phyloP scores from a whole-genome alignment of 129 eudicot genomes.

The Helichrysum umbraculigerum region DNA sequence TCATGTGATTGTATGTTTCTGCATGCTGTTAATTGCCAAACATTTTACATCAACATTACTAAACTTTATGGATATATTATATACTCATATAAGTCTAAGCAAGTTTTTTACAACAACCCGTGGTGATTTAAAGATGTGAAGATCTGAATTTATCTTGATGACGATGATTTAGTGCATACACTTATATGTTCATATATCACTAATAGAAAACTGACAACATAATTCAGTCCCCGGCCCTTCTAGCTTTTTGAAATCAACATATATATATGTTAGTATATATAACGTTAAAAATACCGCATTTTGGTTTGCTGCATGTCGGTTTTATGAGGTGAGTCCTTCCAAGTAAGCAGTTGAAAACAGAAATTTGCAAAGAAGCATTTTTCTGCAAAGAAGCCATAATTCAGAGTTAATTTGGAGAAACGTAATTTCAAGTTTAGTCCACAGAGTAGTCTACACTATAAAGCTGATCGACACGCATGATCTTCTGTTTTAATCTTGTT shows the following conservation, averaged over 20 bases:
- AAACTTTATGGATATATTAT: no score
- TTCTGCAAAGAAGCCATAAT: not conserved
- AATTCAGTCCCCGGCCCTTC: no score
- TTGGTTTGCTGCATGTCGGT: not conserved
- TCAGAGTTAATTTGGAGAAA: not conserved
- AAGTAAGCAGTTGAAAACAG: not conserved
- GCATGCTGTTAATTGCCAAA: not conserved
- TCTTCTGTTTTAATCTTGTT: slow-evolving; percentile 12
- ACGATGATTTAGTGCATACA: no score
- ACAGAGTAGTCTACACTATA: slow-evolving; percentile 11
- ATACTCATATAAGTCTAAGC: no score
- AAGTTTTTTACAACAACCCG: no score
- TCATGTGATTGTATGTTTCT: slow-evolving; percentile 2
- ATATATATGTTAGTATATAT: no score
- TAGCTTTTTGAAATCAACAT: no score
- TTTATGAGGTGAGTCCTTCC: not conserved
- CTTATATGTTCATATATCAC: no score
- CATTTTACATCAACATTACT: no score
- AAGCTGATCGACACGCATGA: slow-evolving; percentile 19
- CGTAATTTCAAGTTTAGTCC: not conserved
- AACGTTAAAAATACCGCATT: not conserved
- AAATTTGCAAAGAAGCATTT: not conserved
- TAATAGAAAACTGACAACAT: no score
- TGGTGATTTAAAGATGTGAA: no score
- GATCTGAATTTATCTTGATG: no score